Conservation (phyloP, 768 basidiomycete species). For the Kwoniella bestiolae region DNA sequence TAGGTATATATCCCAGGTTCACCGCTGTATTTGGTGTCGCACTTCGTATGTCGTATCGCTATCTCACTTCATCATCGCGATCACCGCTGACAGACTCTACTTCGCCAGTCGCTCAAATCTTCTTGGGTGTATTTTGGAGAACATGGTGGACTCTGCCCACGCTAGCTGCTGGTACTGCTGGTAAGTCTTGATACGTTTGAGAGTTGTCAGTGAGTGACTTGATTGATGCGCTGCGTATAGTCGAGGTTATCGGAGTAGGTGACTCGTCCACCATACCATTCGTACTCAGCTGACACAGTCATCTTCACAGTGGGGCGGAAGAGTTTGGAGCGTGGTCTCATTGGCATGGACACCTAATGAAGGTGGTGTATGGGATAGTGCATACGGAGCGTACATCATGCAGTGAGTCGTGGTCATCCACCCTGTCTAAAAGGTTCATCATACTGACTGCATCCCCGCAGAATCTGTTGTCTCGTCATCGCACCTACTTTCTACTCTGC, state of each 20-base stretch:
- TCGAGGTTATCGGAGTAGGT: constrained; percentile 32
- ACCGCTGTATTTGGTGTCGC: constrained; percentile 18
- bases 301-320: constrained; percentile 29
- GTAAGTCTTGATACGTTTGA: constrained; percentile 26
- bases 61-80: background rate
- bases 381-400: constrained; percentile 59
- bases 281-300: background rate
- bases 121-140: constrained; percentile 17
- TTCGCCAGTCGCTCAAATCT: constrained; percentile 21
- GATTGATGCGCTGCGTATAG: constrained; percentile 1
- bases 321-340: constrained; percentile 20
- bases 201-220: background rate
- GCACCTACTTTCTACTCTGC: constrained; percentile 65
- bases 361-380: constrained; percentile 28
- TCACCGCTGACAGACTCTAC: background rate
- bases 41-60: constrained; percentile 14
- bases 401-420: constrained; percentile 55
- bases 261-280: background rate
- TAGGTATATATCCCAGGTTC: constrained; percentile 10
- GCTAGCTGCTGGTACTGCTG: constrained; percentile 19
- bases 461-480: constrained; percentile 65
- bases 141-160: constrained; percentile 37
- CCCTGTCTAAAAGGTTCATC: background rate
- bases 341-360: constrained; percentile 24
- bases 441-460: constrained; percentile 33